These are phyloP conservation scores for Kalaharituber pfeilii DNA, from an alignment of 2,329 filamentous ascomycete genomes.

Conservation along the genomic window DNA sequence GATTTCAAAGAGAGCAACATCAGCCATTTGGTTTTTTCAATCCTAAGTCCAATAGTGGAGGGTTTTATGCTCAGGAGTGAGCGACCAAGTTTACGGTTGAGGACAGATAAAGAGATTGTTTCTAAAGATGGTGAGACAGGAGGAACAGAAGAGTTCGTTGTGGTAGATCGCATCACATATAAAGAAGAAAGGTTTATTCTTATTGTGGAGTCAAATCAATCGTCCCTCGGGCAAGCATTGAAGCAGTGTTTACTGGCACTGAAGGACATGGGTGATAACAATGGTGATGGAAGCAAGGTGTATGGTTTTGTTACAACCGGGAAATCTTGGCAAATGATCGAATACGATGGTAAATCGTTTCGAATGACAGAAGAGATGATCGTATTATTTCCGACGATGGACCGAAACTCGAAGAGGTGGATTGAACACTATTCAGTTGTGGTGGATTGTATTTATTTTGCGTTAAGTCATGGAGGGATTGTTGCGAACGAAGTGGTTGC, in stretches of 20 bases:
- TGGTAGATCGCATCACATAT: too few species aligned
- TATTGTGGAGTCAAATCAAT: not conserved
- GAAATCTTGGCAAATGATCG: not conserved
- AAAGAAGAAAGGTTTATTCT: constrained; percentile 1
- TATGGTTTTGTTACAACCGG: constrained; percentile 2
- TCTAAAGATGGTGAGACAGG: too few species aligned
- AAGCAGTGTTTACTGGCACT: not conserved
- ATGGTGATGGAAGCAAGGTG: not conserved
- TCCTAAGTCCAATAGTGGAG: too few species aligned
- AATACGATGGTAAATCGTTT: constrained; percentile 1
- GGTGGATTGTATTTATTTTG: constrained; percentile 12
- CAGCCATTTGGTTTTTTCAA: too few species aligned
- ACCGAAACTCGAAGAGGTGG: constrained; percentile 7
- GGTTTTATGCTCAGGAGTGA: too few species aligned
- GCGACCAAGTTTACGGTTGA: too few species aligned
- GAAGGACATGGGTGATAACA: not conserved
- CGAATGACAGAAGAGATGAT: not conserved
- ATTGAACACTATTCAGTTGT: constrained; percentile 7
- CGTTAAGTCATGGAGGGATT: constrained; percentile 10
- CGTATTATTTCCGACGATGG: constrained; percentile 1
- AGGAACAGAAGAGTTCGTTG: too few species aligned
- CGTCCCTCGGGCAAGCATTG: not conserved
- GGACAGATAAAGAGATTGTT: too few species aligned
- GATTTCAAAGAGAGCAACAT: too few species aligned
- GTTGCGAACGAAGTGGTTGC: not conserved